Percentiles rank a stretch among this genome's conserved stretches.
Conservation (phyloP, 1,284 basidiomycete genomes). For the Ustilago hordei region DNA sequence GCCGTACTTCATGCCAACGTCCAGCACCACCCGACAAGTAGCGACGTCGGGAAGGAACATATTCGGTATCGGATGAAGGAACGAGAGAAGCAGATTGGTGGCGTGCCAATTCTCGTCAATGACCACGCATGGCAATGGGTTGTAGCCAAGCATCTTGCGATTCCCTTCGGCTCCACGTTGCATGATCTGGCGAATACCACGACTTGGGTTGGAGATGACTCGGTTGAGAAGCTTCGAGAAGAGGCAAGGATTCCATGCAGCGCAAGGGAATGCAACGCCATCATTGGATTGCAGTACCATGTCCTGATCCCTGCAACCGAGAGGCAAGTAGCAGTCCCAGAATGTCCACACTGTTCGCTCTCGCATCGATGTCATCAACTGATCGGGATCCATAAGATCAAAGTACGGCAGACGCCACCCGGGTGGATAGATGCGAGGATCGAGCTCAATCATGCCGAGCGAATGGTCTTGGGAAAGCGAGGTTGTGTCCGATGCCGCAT, state of each 20-base stretch:
- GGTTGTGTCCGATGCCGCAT: constrained; percentile 10
- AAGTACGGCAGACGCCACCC: constrained; percentile 32
- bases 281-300: constrained; percentile 45
- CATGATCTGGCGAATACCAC: constrained; percentile 18
- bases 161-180: constrained; percentile 29
- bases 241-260: constrained; percentile 47
- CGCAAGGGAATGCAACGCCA: constrained; percentile 43
- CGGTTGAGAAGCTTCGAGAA: constrained; percentile 34
- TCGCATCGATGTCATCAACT: constrained; percentile 27
- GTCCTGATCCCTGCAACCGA: constrained; percentile 49
- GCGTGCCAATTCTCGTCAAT: constrained; percentile 48
- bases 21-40: constrained; percentile 31
- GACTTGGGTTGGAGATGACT: constrained; percentile 29
- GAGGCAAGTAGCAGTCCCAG: constrained; percentile 51
- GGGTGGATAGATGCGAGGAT: constrained; percentile 19
- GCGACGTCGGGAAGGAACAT: constrained; percentile 39
- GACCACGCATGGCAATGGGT: constrained; percentile 31
- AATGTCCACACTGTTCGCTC: constrained; percentile 49
- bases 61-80: constrained; percentile 47
- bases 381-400: constrained; percentile 36
- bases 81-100: constrained; percentile 44
- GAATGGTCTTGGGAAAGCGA: constrained; percentile 14
- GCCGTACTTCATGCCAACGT: constrained; percentile 32
- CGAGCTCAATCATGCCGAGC: constrained; percentile 12
- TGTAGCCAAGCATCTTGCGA: constrained; percentile 25